Evolutionary conservation across 2,329 filamentous ascomycete species (phyloP), one percentile per base, ranked within the genome.

Genomic region (Colletotrichum melonis): DNA sequence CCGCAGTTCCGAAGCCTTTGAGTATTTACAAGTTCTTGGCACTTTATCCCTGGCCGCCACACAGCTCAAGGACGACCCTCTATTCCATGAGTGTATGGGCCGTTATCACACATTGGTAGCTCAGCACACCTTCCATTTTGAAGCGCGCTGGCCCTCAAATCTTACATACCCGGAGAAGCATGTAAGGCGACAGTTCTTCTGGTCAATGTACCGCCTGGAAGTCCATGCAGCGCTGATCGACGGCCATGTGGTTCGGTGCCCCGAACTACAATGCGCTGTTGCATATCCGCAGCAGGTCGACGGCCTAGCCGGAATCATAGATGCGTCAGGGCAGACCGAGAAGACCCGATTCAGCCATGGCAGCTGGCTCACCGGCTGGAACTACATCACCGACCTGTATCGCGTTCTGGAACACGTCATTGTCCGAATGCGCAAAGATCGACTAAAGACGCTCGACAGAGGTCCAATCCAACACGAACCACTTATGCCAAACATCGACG

Each of bases 151-250:
- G 88, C 87, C 88, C 0, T 79, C 80, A 5, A 79, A 81, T 14
- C 80, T 88, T 8, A 80, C 81, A 12, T 76, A 82, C 5, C 80
- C 87, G 8, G 87, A 89, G 76, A 63, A 66, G 19, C 74, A 75
- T 14, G 74, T 74, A 9, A 67, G 54, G 6, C 67, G 62, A 3
- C 72, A 86, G 83, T 87, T 86, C 75, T 75, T 75, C 32, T 91
- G 89, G 89, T 88, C 87, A 49, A 88, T 88, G 68, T 91, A 90
- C 76, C 88, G 86, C 9, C 79, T 90, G 1, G 89, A 91, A 69
- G 83, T 91, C 3, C 89, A 87, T 77, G 83, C 86, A 0, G 84
- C 86, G 3, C 85, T 89, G 52, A 86, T 90, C 8, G 90, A 87
- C 84, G 85, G 73, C 2, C 74, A 75, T 5, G 66, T 69, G 28